These are phyloP conservation scores for Aspergillus piperis DNA, from an alignment of 2,329 filamentous ascomycete species.

Conservation along the genomic window DNA sequence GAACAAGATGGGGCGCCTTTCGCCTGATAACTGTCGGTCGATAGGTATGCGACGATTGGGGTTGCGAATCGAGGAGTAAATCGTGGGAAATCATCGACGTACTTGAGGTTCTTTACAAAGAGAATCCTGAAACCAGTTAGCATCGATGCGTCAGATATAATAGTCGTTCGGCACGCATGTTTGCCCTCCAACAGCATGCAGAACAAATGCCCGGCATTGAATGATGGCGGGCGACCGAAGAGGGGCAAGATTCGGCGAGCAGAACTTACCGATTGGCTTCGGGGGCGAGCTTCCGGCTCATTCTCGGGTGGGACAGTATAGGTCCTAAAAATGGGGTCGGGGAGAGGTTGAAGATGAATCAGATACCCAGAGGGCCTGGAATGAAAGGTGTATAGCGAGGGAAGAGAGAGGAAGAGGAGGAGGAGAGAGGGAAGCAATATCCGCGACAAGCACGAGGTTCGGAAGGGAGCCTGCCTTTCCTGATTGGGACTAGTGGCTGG, in stretches of 20 bases:
- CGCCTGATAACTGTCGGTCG: not conserved
- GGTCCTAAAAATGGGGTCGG: constrained; percentile 19
- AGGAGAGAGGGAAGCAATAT: constrained; percentile 24
- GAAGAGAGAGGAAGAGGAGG: constrained; percentile 18
- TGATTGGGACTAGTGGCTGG: constrained; percentile 22
- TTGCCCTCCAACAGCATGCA: not conserved
- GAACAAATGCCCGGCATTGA: not conserved
- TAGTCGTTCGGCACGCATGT: not conserved
- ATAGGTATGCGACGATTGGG: constrained; percentile 3
- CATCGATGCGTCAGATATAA: not conserved
- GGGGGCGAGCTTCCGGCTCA: constrained; percentile 80
- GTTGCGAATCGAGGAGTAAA: constrained; percentile 7
- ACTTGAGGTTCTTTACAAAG: constrained; percentile 99
- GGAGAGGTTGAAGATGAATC: constrained; percentile 18
- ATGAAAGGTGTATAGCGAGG: constrained; percentile 17
- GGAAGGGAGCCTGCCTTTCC: constrained; percentile 25
- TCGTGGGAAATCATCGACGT: constrained; percentile 33
- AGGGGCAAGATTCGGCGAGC: constrained; percentile 30
- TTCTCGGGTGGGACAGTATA: constrained; percentile 35
- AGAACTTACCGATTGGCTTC: constrained; percentile 91
- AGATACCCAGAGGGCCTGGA: constrained; percentile 29
- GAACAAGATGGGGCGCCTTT: not conserved
- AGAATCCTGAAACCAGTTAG: constrained; percentile 70
- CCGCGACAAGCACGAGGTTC: constrained; percentile 32
- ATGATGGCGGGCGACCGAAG: constrained; percentile 14